Percentiles rank a stretch among this genome's conserved stretches.
These are phyloP conservation scores for Hirschioporus abietinus DNA, from an alignment of 768 basidiomycete genomes.

Conservation along the genomic window DNA sequence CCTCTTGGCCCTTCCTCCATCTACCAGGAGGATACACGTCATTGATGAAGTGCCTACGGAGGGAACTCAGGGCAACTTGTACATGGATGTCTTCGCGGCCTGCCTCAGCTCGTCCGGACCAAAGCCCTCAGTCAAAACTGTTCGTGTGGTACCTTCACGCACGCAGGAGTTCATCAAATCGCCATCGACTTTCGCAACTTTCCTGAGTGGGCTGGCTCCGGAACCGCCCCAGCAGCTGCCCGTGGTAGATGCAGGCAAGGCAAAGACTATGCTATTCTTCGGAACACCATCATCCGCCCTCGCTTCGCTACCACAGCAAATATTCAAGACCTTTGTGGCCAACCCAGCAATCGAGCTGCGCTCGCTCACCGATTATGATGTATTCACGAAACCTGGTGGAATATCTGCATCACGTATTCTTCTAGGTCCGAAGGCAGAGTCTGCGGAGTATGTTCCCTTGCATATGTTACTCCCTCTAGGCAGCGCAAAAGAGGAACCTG, in stretches of 20 bases:
- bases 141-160: constrained; percentile 54
- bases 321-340: constrained; percentile 49
- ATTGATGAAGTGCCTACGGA: constrained; percentile 71
- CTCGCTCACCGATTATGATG: constrained; percentile 66
- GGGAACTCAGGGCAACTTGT: constrained; percentile 58
- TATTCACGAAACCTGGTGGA: constrained; percentile 68
- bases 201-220: constrained; percentile 27
- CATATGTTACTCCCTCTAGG: constrained; percentile 50
- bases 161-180: constrained; percentile 45
- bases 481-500: constrained; percentile 31
- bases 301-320: constrained; percentile 40
- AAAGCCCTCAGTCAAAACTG: constrained; percentile 45
- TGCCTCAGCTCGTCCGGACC: constrained; percentile 25
- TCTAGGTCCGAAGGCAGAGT: constrained; percentile 43
- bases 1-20: constrained; percentile 50
- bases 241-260: constrained; percentile 20
- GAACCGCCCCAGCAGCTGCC: constrained; percentile 23
- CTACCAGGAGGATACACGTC: constrained; percentile 58
- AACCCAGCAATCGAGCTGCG: constrained; percentile 45
- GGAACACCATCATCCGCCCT: constrained; percentile 51
- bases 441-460: constrained; percentile 42
- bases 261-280: constrained; percentile 56
- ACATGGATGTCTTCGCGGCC: constrained; percentile 56
- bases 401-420: constrained; percentile 64
- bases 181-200: constrained; percentile 38